Evolutionary conservation across 148 eudicot species (phyloP), one percentile per base, ranked within the genome.

Genomic region (Cornus controversa): DNA sequence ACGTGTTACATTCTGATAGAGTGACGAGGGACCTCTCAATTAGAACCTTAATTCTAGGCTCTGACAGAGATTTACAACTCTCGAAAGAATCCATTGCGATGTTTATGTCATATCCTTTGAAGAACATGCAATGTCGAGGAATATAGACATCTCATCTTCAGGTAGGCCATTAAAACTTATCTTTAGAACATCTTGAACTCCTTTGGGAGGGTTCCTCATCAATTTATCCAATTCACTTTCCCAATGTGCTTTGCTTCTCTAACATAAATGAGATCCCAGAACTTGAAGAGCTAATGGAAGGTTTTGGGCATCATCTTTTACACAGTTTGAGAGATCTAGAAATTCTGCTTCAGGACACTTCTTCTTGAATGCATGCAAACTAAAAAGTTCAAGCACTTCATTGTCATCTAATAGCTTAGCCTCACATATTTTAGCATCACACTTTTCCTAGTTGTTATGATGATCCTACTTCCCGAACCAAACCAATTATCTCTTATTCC

Each of bases 201-300:
- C 5, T 0, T 5, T 1, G 1, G 22, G 22, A 62, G 26, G 26
- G 26, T 4, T n/a, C 4, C 8, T n/a, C 1, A 2, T n/a, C 23
- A 62, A 23, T 14, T 9, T 76, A 24, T 76, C 24, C 8, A 47
- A 27, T 22, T 29, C 78, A 67, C 69, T 67, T 6, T 28, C 25
- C 71, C 71, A 67, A 1, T 66, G 65, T 9, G 5, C 1, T 6
- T 6, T 11, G 7, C 23, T 6, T 16, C 72, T 64, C 9, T 36
- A 23, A 67, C 13, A 11, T 6, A 76, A 29, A 23, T 26, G 47
- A 8, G 78, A 76, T 22, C 78, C 71, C 36, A 76, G 67, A 18
- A 76, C 78, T 67, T 76, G 26, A 2, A 76, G 13, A n/a, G 78
- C 78, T 27, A 76, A n/a, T 10, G 78, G 78, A 45, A 66, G 60